Conservation (phyloP, 2,329 filamentous ascomycete genomes). For the Dactylella cylindrospora region DNA sequence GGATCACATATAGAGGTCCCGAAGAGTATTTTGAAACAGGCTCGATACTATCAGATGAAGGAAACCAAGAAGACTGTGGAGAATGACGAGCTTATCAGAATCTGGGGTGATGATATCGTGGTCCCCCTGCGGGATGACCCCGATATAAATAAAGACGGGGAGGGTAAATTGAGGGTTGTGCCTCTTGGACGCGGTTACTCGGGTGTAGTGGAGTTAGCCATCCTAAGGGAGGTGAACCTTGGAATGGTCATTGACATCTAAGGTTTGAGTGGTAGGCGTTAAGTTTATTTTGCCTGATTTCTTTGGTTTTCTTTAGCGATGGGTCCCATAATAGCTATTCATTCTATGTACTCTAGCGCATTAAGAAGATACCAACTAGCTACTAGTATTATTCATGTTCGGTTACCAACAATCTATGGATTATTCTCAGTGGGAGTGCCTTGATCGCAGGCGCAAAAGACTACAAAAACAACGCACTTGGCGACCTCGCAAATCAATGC, state of each 20-base stretch:
- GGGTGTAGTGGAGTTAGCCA: constrained; percentile 20
- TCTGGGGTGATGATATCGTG: constrained; percentile 23
- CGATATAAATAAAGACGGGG: not conserved
- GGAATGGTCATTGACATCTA: no score
- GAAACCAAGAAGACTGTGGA: constrained; percentile 25
- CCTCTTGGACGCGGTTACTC: constrained; percentile 21
- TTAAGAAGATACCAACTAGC: not conserved
- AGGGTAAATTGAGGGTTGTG: constrained; percentile 15
- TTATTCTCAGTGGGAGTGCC: no score
- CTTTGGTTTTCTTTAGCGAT: not conserved
- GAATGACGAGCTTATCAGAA: constrained; percentile 20
- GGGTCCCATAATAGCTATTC: not conserved
- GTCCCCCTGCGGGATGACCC: constrained; percentile 25
- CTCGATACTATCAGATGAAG: constrained; percentile 36
- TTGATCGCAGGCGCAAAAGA: no score
- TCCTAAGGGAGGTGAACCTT: constrained; percentile 38
- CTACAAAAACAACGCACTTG: no score
- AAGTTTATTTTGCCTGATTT: constrained; percentile 12
- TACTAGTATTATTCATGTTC: not conserved
- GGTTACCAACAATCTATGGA: not conserved
- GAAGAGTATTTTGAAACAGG: constrained; percentile 34
- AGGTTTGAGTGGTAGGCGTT: no score
- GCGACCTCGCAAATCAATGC: no score
- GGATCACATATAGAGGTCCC: no score
- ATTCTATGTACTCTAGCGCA: not conserved